Base-by-base conservation (phyloP, 164 flowering plant species). In the Warburgia ugandensis region DNA sequence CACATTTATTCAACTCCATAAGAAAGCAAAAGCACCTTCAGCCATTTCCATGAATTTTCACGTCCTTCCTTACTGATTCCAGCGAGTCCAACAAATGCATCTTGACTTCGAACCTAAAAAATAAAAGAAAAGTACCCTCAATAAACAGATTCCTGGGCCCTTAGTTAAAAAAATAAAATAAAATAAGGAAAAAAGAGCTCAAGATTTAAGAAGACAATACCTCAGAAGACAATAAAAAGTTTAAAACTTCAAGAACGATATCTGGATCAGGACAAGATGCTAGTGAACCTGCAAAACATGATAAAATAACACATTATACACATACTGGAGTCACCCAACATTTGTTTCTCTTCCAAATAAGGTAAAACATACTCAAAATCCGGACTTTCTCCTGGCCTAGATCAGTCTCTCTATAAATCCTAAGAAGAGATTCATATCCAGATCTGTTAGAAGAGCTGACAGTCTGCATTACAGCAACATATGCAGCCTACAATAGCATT, bases 41-140 rank as follows among this genome's bases (percentile, higher is more conserved):
- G 72, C 99, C 99, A 92, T 43, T 52, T 60, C 99, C 99, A 88
- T 26, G 99, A 92, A 45, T 62, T 69, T 69, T 86, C 99, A 35
- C 89, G 86, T 36, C 89, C 95, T 54, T 80, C 83, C 39, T 48
- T 50, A 52, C 83, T 68, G 54, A 92, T 58, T 42, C 55, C 95
- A 59, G 76, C 63, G 21, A 92, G 84, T 55, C 97, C 99, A 60
- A 56, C 61, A 25, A 84, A 68, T 46, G 73, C 86, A 79, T 92
- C 99, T 70, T 92, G 99, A 61, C 73, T 88, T 45, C 97, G 91
- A 31, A 92, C 96, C 98, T 92, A 31, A 2, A 68, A 58, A 25
- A 23, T 8, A 51, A 7, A 37, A 29, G 17, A 23, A n/a, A 22
- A 19, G 17, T 46, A 30, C 31, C 32, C 6, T 27, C 21, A 35